These are phyloP conservation scores for Mycogone perniciosa DNA, from an alignment of 2,329 filamentous ascomycete genomes.

Conservation along the genomic window DNA sequence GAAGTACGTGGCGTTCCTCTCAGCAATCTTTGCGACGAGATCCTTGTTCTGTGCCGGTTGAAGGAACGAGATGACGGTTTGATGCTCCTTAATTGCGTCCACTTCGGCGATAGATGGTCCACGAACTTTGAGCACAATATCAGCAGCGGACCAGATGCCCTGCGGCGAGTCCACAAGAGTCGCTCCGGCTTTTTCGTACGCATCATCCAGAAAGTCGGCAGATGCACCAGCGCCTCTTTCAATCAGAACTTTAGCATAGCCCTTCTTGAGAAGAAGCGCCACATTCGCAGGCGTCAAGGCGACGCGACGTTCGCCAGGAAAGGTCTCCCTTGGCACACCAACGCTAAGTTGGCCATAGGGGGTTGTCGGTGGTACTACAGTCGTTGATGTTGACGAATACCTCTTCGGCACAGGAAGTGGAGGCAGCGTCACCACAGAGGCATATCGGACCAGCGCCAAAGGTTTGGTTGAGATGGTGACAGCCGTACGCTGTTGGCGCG, in stretches of 20 bases:
- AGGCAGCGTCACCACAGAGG: constrained; percentile 26
- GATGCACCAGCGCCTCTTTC: constrained; percentile 73
- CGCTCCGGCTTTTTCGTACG: constrained; percentile 72
- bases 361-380: constrained; percentile 36
- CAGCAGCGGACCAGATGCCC: constrained; percentile 65
- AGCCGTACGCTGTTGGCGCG: constrained; percentile 21
- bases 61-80: constrained; percentile 75
- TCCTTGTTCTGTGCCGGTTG: constrained; percentile 76
- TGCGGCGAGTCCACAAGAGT: constrained; percentile 62
- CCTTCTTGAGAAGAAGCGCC: constrained; percentile 75
- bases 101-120: constrained; percentile 66
- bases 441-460: constrained; percentile 35
- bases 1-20: constrained; percentile 66
- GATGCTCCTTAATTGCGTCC: constrained; percentile 58
- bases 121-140: constrained; percentile 81
- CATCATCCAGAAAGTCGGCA: constrained; percentile 71
- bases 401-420: constrained; percentile 19
- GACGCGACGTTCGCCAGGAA: constrained; percentile 71
- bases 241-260: constrained; percentile 69
- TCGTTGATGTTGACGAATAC: constrained; percentile 32
- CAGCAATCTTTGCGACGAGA: constrained; percentile 66
- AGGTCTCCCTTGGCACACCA: constrained; percentile 75
- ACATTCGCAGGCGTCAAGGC: constrained; percentile 82
- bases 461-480: constrained; percentile 24
- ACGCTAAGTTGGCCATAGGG: constrained; percentile 70